A percentile compares a stretch with the other conserved stretches of the same genome.
Conservation (phyloP, 495 filamentous ascomycete genomes). For the Extremus antarcticus region DNA sequence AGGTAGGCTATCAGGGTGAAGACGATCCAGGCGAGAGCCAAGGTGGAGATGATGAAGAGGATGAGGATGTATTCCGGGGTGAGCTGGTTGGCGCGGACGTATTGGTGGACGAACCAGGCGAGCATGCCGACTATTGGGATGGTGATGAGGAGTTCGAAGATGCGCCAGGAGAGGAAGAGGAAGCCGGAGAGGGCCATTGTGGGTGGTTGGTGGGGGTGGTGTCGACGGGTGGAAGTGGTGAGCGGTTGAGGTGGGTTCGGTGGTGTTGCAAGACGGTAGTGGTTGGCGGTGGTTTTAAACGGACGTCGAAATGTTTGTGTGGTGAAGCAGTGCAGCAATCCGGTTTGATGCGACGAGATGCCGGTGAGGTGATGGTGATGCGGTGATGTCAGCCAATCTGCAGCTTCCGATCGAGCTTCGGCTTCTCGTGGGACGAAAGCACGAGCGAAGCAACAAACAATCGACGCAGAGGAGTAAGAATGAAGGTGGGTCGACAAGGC, state of each 20-base stretch:
- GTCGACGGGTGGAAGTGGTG: not conserved
- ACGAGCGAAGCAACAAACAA: not conserved
- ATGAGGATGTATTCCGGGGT: conserved; percentile 74
- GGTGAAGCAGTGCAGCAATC: not conserved
- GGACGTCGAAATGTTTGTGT: not conserved
- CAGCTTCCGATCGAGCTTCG: not conserved
- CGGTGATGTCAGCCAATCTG: not conserved
- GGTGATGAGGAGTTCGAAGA: conserved; percentile 71
- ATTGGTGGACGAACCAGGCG: conserved; percentile 72
- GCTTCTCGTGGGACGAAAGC: not conserved
- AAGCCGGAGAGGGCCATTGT: conserved; percentile 41
- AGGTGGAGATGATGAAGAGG: conserved; percentile 79
- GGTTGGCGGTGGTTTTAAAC: not conserved
- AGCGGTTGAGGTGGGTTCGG: not conserved
- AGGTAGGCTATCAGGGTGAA: conserved; percentile 73
- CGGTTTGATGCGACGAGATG: not conserved
- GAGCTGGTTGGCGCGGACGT: conserved; percentile 54
- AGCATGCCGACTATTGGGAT: conserved; percentile 86
- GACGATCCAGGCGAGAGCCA: conserved; percentile 69
- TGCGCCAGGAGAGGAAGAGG: conserved; percentile 74
- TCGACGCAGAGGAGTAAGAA: too few relatives aligned
- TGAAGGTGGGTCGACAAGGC: not conserved
- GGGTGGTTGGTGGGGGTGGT: not conserved
- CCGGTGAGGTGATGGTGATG: not conserved
- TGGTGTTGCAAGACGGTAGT: not conserved